These are phyloP conservation scores for Liriodendron chinense DNA, from an alignment of 164 flowering plant genomes.

Conservation along the genomic window DNA sequence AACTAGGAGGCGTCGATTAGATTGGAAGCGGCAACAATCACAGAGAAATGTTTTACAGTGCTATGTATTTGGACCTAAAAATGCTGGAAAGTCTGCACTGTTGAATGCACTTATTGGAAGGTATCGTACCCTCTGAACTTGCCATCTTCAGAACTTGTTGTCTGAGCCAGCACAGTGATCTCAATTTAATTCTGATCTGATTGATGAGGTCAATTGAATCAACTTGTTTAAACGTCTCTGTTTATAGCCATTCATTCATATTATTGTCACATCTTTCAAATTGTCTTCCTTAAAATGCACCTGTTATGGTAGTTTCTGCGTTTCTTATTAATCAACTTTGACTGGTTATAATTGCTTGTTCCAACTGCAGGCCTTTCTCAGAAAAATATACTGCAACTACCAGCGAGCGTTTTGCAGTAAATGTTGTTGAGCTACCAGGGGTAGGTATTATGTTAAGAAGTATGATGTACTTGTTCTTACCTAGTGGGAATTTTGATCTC, in stretches of 20 bases:
- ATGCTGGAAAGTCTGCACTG: conserved; percentile 81
- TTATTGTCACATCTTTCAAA: background rate
- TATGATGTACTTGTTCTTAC: background rate
- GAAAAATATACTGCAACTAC: conserved; percentile 49
- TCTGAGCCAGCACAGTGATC: background rate
- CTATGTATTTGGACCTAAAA: conserved; percentile 90
- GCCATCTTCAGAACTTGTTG: background rate
- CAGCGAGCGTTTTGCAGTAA: conserved; percentile 66
- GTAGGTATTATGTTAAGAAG: conserved; percentile 40
- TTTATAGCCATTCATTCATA: background rate
- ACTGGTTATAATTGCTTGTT: background rate
- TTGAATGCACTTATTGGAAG: conserved; percentile 84
- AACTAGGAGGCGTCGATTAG: conserved; percentile 67
- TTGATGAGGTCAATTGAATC: background rate
- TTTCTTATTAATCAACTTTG: background rate
- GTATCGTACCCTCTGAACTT: conserved; percentile 28
- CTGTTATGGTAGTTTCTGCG: background rate
- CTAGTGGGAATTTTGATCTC: background rate
- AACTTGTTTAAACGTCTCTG: background rate
- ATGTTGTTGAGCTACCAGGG: conserved; percentile 63
- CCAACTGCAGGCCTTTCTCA: conserved; percentile 60
- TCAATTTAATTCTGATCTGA: background rate
- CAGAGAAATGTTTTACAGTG: conserved; percentile 92
- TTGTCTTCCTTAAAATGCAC: background rate
- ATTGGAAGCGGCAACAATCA: conserved; percentile 78